phyloP scores from a whole-genome alignment of 257 asterid genomes.

The Solanum appendiculatum region DNA sequence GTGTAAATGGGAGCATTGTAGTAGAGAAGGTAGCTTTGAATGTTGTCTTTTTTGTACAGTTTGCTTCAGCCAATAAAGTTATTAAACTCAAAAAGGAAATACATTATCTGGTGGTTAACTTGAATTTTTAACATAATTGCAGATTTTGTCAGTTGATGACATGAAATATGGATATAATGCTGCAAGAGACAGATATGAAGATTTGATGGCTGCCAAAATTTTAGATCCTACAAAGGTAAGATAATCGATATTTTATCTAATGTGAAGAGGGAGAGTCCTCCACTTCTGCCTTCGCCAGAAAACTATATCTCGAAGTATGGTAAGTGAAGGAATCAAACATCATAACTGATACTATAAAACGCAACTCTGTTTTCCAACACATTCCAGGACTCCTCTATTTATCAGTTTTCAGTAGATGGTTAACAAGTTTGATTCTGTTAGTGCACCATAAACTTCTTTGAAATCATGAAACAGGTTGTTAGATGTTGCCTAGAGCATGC shows the following conservation, averaged over 20 bases:
- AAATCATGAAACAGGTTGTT: conserved; percentile 41
- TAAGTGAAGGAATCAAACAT: neutral
- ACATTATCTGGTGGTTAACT: neutral
- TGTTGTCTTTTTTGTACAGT: neutral
- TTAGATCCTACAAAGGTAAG: conserved; percentile 79
- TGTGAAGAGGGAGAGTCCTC: neutral
- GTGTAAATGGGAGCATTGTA: conserved; percentile 56
- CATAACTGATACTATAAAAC: neutral
- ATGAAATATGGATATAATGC: conserved; percentile 67
- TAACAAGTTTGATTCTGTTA: neutral
- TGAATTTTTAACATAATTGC: neutral
- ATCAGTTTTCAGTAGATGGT: neutral
- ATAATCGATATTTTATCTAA: neutral
- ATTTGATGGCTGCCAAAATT: conserved; percentile 73
- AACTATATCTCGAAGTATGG: neutral
- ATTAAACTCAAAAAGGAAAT: neutral
- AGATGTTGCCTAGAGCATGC: conserved; percentile 87
- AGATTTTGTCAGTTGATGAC: conserved; percentile 60
- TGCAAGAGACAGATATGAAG: conserved; percentile 64
- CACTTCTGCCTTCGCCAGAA: neutral
- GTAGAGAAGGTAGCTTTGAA: conserved; percentile 43
- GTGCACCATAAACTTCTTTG: neutral
- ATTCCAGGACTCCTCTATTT: neutral
- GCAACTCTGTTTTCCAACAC: neutral
- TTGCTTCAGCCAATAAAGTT: neutral